Conservation (phyloP, 495 filamentous ascomycete species). For the Penicillium bovifimosum region DNA sequence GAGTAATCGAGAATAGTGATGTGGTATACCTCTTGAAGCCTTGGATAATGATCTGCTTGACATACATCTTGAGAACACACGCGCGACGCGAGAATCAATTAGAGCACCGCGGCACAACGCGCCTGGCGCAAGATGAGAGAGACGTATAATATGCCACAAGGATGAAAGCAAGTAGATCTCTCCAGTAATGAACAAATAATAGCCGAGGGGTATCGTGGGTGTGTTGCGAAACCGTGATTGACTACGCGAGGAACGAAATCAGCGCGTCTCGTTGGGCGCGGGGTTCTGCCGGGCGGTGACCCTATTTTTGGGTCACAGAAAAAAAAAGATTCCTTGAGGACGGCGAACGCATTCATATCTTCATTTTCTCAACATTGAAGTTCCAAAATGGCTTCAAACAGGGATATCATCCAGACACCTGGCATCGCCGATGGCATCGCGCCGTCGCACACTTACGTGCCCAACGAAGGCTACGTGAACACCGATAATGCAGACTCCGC, state of each 20-base stretch:
- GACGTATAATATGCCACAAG: slow-evolving; percentile 4
- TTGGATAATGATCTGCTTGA: slow-evolving; percentile 99
- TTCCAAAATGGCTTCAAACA: slow-evolving; percentile 25
- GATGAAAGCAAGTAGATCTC: neutral
- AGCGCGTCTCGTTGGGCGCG: slow-evolving; percentile 33
- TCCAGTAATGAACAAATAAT: slow-evolving; percentile 2
- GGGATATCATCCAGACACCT: slow-evolving; percentile 15
- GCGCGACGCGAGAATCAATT: slow-evolving; percentile 31
- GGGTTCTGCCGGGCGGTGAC: slow-evolving; percentile 43
- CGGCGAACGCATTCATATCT: slow-evolving; percentile 1
- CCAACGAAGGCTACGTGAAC: slow-evolving; percentile 49
- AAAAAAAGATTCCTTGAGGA: slow-evolving; percentile 22
- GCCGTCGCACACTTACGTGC: slow-evolving; percentile 50
- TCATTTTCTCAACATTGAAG: slow-evolving; percentile 5
- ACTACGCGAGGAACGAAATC: slow-evolving; percentile 23
- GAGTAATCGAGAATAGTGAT: neutral
- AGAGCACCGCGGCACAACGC: slow-evolving; percentile 35
- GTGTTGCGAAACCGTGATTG: slow-evolving; percentile 12
- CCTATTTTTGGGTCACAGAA: slow-evolving; percentile 29
- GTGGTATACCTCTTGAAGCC: slow-evolving; percentile 89
- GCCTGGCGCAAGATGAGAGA: slow-evolving; percentile 17
- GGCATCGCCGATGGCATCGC: slow-evolving; percentile 42
- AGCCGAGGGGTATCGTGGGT: neutral
- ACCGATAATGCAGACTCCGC: slow-evolving; percentile 29
- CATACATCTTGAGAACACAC: slow-evolving; percentile 68